phyloP scores from a whole-genome alignment of 164 flowering plant species.

The Aristolochia contorta region DNA sequence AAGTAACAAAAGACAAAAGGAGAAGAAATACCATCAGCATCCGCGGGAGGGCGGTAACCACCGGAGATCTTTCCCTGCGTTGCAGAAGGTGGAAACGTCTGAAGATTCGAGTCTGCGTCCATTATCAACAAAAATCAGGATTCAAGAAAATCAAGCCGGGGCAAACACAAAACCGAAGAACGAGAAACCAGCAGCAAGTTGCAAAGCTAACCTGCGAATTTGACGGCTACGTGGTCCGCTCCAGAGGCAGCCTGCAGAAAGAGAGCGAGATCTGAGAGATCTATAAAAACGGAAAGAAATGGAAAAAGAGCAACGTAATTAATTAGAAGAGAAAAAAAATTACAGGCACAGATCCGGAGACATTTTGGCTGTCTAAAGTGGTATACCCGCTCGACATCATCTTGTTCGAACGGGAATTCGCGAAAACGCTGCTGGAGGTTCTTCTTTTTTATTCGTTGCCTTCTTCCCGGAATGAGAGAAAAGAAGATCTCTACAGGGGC shows the following conservation, averaged over 20 bases:
- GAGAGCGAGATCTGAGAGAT: constrained; percentile 5
- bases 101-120: constrained; percentile 60
- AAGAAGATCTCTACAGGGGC: no score
- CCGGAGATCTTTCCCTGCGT: constrained; percentile 78
- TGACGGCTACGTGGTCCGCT: constrained; percentile 54
- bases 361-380: constrained; percentile 60
- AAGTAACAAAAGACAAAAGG: no score
- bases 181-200: neutral
- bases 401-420: constrained; percentile 14
- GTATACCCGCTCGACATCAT: constrained; percentile 92
- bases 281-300: constrained; percentile 5
- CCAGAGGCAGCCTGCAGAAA: constrained; percentile 62
- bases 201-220: constrained; percentile 32
- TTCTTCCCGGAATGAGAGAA: no score
- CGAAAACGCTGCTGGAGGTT: no score
- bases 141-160: neutral
- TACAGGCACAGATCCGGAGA: constrained; percentile 95
- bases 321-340: constrained; percentile 12
- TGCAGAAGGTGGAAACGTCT: constrained; percentile 73
- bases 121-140: neutral
- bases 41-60: constrained; percentile 66
- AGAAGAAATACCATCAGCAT: constrained; percentile 69
- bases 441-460: no score
- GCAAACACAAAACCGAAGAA: neutral
- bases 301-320: constrained; percentile 9